These are phyloP conservation scores for Aphanomyces euteiches DNA, from an alignment of 352 stramenopile species.

Conservation along the genomic window DNA sequence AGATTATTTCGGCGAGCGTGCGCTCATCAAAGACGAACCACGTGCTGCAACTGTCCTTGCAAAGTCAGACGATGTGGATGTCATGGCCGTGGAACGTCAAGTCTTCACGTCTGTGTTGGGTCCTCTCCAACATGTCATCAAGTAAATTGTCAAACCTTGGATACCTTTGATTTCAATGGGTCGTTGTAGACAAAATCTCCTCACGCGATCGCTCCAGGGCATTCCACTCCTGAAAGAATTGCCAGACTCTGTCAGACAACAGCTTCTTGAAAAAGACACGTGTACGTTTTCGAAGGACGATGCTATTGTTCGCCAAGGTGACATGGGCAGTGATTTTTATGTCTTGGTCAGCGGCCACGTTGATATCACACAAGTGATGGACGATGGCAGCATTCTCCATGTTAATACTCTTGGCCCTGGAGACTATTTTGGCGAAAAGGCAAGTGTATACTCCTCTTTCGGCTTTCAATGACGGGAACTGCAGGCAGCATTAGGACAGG, in stretches of 20 bases:
- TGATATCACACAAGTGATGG: conserved; percentile 36
- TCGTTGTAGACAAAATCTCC: conserved; percentile 34
- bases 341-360: conserved; percentile 57
- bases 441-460: conserved; percentile 34
- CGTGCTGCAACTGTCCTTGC: conserved; percentile 85
- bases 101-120: conserved; percentile 90
- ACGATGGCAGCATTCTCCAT: conserved; percentile 31
- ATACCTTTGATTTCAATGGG: too few species aligned
- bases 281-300: conserved; percentile 46
- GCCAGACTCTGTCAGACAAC: conserved; percentile 41
- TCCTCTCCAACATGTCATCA: conserved; percentile 81
- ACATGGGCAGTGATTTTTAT: conserved; percentile 53
- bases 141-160: conserved; percentile 41
- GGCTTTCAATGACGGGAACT: background rate
- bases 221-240: conserved; percentile 52
- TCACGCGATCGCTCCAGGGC: conserved; percentile 52
- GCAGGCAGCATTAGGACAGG: conserved; percentile 18
- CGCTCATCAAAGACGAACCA: conserved; percentile 82
- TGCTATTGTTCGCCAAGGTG: conserved; percentile 46
- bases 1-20: conserved; percentile 91
- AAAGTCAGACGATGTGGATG: conserved; percentile 39
- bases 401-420: conserved; percentile 45
- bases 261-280: conserved; percentile 42
- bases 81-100: conserved; percentile 81
- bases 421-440: conserved; percentile 67